Evolutionary conservation across 129 eudicot species (phyloP).

Genomic region (Helianthus tuberosus): DNA sequence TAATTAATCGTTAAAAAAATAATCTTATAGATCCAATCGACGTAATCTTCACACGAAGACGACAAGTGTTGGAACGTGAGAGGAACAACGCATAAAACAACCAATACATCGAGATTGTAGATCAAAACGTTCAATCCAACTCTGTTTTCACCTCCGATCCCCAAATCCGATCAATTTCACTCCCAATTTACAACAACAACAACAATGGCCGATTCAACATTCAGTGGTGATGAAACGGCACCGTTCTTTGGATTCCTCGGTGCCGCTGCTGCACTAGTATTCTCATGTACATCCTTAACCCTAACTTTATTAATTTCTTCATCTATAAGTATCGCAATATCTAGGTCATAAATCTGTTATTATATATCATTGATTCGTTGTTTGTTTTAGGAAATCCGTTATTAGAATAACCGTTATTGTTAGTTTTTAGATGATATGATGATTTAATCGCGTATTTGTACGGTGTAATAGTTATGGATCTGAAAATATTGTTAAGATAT

Average conservation of each 20-base stretch:
- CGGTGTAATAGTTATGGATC: conserved; percentile 7
- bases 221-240: conserved; percentile 49
- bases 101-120: conserved; percentile 14
- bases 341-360: conserved; percentile 1
- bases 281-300: conserved; percentile 34
- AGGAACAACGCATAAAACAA: conserved; percentile 33
- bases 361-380: neutral
- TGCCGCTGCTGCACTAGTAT: conserved; percentile 47
- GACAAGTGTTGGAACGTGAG: conserved; percentile 36
- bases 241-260: conserved; percentile 47
- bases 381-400: neutral
- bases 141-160: conserved; percentile 22
- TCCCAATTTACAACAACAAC: conserved; percentile 25
- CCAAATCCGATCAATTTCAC: conserved; percentile 25
- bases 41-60: conserved; percentile 22
- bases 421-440: neutral
- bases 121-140: conserved; percentile 4
- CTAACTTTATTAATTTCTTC: conserved; percentile 1
- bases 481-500: neutral
- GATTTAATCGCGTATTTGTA: neutral
- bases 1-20: conserved; percentile 6
- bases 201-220: conserved; percentile 39
- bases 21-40: conserved; percentile 22
- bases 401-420: neutral
- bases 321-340: neutral